Base-by-base conservation (phyloP, 108 stramenopile species). In the Chaetoceros muelleri region DNA sequence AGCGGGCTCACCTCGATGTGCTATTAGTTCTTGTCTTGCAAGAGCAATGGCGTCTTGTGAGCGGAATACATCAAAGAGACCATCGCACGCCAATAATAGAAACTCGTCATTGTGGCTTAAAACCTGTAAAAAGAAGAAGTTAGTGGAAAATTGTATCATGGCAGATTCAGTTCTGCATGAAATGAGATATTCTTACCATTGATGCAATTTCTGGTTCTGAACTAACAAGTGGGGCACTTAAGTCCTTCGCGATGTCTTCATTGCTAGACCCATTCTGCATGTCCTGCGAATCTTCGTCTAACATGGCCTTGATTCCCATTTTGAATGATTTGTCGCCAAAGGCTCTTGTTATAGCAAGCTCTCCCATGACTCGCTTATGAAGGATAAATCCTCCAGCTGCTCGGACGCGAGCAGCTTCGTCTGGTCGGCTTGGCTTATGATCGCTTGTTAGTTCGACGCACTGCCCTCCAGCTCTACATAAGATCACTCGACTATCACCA, bases 301-400 rank as follows among this genome's bases (percentile, higher is more conserved):
- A 62, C 88, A 95, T 91, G 28, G 81, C 92, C 64, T 90, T 91
- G 48, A 97, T 93, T 1, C 93, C 89, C 85, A 86, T 89, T 75
- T 98, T 98, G 82, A 96, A 95, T 24, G 94, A 95, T 61, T 90
- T 90, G 72, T 96, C 97, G 25, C 97, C 97, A 76, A 98, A 98
- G 2, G 97, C 97, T 52, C 97, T 64, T 1, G 95, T 95, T 60
- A 98, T 95, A 8, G 97, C 97, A 44, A 98, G 75, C 69, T 98
- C 95, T 55, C 97, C 97, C 95, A 98, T 96, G 48, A 98, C 97
- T 52, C 95, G 78, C 50, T 92, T 92, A 52, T 96, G 93, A 46
- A 96, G 72, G 60, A 98, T 92, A 62, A 96, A 98, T 20, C 97
- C 88, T 28, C 97, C 95, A 24, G 94, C 95, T 23, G 85, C 89